These are phyloP conservation scores for Aurifilum marmelostoma DNA, from an alignment of 2,329 filamentous ascomycete genomes.

Conservation along the genomic window DNA sequence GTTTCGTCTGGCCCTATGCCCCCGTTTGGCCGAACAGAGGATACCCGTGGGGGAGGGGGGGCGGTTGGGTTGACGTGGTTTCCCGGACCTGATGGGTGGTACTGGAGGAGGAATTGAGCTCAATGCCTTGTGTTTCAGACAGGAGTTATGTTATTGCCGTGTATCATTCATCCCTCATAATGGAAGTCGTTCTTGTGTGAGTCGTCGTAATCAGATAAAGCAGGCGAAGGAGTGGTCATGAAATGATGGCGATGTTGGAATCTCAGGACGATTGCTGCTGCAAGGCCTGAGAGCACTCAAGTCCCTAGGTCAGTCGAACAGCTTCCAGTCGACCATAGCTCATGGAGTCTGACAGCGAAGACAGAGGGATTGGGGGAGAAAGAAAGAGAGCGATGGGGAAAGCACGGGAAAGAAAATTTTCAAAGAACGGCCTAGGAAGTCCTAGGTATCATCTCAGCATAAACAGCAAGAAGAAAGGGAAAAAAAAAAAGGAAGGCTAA, in stretches of 20 bases:
- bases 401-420: constrained; percentile 4
- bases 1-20: constrained; percentile 17
- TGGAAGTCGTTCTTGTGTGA: constrained; percentile 11
- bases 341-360: neutral
- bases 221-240: constrained; percentile 12
- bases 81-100: constrained; percentile 15
- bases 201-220: constrained; percentile 6
- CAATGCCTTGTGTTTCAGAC: constrained; percentile 25
- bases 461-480: neutral
- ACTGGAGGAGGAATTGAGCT: constrained; percentile 11
- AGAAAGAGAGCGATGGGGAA: neutral
- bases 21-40: constrained; percentile 21
- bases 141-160: constrained; percentile 15
- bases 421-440: constrained; percentile 11
- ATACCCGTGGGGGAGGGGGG: constrained; percentile 16
- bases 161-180: constrained; percentile 28
- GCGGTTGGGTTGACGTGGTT: constrained; percentile 17
- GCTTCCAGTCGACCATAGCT: neutral
- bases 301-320: constrained; percentile 18
- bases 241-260: constrained; percentile 15
- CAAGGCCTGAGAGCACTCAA: constrained; percentile 4
- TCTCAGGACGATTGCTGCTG: constrained; percentile 11
- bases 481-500: constrained; percentile 18
- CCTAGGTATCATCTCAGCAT: constrained; percentile 4
- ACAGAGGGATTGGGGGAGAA: neutral